Evolutionary conservation across 805 yeast species (phyloP).

Genomic region (Wickerhamiella azymoides): DNA sequence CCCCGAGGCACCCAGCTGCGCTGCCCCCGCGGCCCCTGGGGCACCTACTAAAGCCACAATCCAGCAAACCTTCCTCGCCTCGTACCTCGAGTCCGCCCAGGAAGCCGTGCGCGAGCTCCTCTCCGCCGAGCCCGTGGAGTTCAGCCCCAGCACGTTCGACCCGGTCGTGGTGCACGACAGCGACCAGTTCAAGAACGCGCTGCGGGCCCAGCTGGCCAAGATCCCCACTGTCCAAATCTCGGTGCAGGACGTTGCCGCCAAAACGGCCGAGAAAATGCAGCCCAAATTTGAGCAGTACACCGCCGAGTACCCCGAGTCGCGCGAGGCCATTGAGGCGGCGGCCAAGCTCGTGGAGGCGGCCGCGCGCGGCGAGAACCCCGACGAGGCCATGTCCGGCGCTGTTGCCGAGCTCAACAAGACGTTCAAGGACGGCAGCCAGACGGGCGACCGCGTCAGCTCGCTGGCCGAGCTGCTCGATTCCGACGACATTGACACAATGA

Average conservation of each 20-base stretch:
- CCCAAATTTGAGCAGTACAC: slow-evolving; percentile 4
- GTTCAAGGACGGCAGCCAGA: slow-evolving; percentile 1
- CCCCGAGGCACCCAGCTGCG: too few relatives aligned
- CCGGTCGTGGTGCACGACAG: neutral
- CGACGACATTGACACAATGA: slow-evolving; percentile 11
- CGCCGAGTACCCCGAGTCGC: slow-evolving; percentile 4
- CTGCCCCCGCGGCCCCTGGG: neutral
- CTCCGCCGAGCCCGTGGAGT: neutral
- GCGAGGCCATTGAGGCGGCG: slow-evolving; percentile 7
- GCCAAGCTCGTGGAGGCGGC: slow-evolving; percentile 9
- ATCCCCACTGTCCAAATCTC: slow-evolving; percentile 2
- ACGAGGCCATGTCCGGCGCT: slow-evolving; percentile 5
- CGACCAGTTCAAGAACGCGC: slow-evolving; percentile 3
- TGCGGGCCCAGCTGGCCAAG: neutral
- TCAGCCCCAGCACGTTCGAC: slow-evolving; percentile 1
- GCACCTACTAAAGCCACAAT: neutral
- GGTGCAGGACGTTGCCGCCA: neutral
- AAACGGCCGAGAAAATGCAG: slow-evolving; percentile 2
- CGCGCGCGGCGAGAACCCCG: slow-evolving; percentile 3
- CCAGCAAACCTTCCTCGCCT: neutral
- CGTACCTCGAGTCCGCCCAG: neutral
- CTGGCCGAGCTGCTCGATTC: slow-evolving; percentile 14
- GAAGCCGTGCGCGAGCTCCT: neutral
- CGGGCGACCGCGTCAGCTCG: slow-evolving; percentile 13
- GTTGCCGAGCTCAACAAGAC: slow-evolving; percentile 5